Percentiles rank a stretch among this genome's conserved stretches.
These are phyloP conservation scores for Eutrema yunnanense DNA, from an alignment of 345 rosid genomes.

Conservation along the genomic window DNA sequence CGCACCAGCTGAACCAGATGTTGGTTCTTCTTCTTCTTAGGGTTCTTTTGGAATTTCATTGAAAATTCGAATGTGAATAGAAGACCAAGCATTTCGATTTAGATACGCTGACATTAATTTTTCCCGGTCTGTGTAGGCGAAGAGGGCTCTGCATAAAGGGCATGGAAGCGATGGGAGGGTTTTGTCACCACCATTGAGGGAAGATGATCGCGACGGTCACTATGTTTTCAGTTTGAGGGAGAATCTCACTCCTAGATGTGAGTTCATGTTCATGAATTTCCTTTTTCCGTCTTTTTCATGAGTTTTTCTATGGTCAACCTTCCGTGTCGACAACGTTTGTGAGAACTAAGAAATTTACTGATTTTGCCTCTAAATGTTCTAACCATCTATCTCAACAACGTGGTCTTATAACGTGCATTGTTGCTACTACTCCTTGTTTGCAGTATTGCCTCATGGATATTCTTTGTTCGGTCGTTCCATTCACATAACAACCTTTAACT, in stretches of 20 bases:
- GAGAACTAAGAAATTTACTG: background rate
- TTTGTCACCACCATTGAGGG: constrained; percentile 51
- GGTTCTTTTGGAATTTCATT: background rate
- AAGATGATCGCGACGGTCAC: constrained; percentile 75
- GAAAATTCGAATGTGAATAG: background rate
- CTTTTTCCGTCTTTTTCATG: background rate
- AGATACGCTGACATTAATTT: background rate
- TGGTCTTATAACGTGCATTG: background rate
- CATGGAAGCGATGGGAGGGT: constrained; percentile 30
- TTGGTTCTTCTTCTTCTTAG: constrained; percentile 19
- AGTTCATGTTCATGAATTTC: constrained; percentile 6
- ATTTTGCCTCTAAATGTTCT: background rate
- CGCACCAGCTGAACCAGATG: constrained; percentile 51
- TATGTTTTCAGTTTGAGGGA: constrained; percentile 57
- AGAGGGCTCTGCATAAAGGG: constrained; percentile 30
- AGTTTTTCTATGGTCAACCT: background rate
- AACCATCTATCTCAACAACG: background rate
- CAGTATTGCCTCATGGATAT: background rate
- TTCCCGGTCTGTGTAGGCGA: constrained; percentile 34
- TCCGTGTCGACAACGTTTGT: background rate
- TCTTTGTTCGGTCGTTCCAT: background rate
- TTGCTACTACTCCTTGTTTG: background rate
- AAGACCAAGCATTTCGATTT: background rate
- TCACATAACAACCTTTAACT: background rate
- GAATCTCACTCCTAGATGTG: constrained; percentile 75